Conservation (phyloP, 2,329 filamentous ascomycete species). For the Periglandula ipomoeae region DNA sequence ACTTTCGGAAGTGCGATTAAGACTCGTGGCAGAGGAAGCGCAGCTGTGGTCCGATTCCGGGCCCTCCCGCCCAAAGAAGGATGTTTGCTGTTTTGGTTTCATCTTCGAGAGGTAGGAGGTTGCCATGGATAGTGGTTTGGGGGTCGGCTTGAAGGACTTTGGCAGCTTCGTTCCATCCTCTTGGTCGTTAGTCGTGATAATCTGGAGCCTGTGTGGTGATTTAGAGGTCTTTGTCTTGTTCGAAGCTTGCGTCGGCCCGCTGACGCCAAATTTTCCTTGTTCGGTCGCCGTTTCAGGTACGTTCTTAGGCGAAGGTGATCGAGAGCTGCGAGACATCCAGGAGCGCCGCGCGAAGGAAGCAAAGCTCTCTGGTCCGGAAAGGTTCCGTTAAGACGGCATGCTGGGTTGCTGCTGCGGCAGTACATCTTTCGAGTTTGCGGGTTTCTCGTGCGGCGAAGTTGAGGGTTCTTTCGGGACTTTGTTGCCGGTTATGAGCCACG, state of each 20-base stretch:
- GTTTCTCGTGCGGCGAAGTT: conserved; percentile 9
- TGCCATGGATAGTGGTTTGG: conserved; percentile 33
- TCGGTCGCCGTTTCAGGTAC: conserved; percentile 17
- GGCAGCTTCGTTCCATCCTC: conserved; percentile 14
- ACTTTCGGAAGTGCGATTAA: conserved; percentile 31
- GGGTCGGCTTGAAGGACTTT: conserved; percentile 27
- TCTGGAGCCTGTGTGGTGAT: conserved; percentile 18
- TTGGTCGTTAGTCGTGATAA: conserved; percentile 17
- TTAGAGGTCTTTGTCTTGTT: conserved; percentile 2
- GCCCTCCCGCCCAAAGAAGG: conserved; percentile 26
- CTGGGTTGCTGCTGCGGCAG: conserved; percentile 8
- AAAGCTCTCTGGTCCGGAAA: conserved; percentile 36
- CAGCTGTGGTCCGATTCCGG: conserved; percentile 33
- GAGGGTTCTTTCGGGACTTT: conserved; percentile 26
- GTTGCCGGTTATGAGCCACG: conserved; percentile 39
- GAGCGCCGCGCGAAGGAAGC: conserved; percentile 19
- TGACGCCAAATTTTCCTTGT: conserved; percentile 15
- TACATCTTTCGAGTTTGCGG: conserved; percentile 5
- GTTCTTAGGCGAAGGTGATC: conserved; percentile 32
- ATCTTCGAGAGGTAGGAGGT: conserved; percentile 42
- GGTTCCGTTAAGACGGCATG: conserved; percentile 25
- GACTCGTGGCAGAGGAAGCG: conserved; percentile 37
- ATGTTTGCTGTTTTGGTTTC: conserved; percentile 34
- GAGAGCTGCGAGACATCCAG: conserved; percentile 8
- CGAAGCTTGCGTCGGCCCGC: neutral